Evolutionary conservation across 2,329 filamentous ascomycete genomes (phyloP), one percentile per base, ranked within the genome.

Genomic region (Whalleya microplaca): DNA sequence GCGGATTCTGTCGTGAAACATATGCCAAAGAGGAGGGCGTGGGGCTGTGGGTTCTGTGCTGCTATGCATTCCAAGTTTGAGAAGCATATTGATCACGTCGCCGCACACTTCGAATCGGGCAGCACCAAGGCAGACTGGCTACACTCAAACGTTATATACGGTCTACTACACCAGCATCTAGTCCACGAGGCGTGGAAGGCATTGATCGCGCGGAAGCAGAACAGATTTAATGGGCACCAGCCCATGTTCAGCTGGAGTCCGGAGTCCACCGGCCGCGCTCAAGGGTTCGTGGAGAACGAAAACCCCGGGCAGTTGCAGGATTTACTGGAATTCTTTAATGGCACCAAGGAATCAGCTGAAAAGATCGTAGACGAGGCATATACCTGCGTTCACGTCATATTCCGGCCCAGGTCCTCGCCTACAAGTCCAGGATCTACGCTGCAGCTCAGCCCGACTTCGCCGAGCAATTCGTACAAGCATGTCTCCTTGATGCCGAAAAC

Each of bases 1-100:
- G 84, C 85, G 47, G 83, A 87, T 63, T 83, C 83, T 63, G 84
- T 87, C 19, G 84, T 86, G 67, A 81, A 81, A 65, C 85, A 85
- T 51, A 80, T 85, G 58, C 80, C 80, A 58, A 86, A 87, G 75
- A 81, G 85, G 62, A 85, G 84, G 71, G 84, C 86, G 41, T 89
- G 85, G 82, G 86, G 85, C 1, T 89, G 86, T 62, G 86, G 86
- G 21, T 88, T 89, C 72, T 89, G 86, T 65, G 85, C 83, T 3
- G 82, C 81, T 16, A 78, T 88, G 42, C 79, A 87, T 55, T 80
- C 84, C 16, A 84, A 84, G 12, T 83, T 85, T 62, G 85, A 88
- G 67, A 84, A 86, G 52, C 84, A 88, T 65, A 86, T 88, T 58
- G 84, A 88, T 66, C 86, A 89, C 62, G 84, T 89, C 32, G 85